Base-by-base conservation (phyloP, 805 yeast genomes). In the Candida piceae region DNA sequence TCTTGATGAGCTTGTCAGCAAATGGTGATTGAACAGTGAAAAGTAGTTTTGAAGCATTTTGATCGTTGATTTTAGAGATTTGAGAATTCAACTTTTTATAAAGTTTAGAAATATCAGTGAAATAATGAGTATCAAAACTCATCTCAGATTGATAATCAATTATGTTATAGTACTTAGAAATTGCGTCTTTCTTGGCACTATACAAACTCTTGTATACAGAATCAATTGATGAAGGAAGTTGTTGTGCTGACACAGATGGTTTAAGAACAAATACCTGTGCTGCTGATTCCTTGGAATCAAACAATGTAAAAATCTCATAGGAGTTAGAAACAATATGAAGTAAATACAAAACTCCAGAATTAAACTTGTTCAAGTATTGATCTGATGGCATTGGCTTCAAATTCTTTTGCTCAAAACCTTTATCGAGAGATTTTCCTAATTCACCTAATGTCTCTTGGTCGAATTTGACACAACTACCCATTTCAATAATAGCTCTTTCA, bases 401-500 rank as follows among this genome's bases (percentile, higher is more conserved):
- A 56, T 80, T 78, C 34, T 74, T 74, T 38, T 74, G 53, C 11
- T 82, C 76, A 58, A 94, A 94, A 1, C 98, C 98, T 40, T 74
- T 72, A 48, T 85, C 88, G 39, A 93, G 63, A 20, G 96, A 95
- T 50, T 73, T 76, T 7, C 97, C 95, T 8, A 94, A 64, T 0
- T 88, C 78, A 7, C 97, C 96, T n/a, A 85, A 74, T 38, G 73
- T 69, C 1, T 76, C 65, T 31, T 81, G 80, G 44, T 78, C 85
- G 45, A 89, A 81, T 12, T 69, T 69, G 16, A 89, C 83, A 12
- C 76, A 68, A 17, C 79, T 68, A 3, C 98, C 97, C 13, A 93
- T 63, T 22, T 81, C 82, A 45, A 93, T 73, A 30, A 87, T 72
- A 0, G 87, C 87, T 32, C 96, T 66, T 41, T 87, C 90, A 4